Evolutionary conservation across 1,139 yeast species (phyloP).

Genomic region (Blastobotrys arbuscula): DNA sequence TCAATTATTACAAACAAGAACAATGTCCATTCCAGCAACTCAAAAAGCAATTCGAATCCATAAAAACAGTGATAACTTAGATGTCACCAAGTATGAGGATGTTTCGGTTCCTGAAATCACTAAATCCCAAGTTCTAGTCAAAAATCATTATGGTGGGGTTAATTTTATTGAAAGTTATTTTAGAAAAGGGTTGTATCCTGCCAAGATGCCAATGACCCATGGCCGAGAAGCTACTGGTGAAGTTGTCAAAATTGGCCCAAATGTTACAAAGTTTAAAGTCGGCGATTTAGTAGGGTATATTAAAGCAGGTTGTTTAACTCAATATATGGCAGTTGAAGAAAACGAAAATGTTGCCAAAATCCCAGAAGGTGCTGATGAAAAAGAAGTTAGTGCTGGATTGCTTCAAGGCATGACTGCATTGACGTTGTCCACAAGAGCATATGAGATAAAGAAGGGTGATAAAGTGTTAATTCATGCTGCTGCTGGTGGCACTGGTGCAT

Average conservation of each 20-base stretch:
- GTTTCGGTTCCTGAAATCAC: slow-evolving; percentile 53
- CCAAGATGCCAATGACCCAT: slow-evolving; percentile 51
- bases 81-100: slow-evolving; percentile 47
- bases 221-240: slow-evolving; percentile 87
- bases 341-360: slow-evolving; percentile 39
- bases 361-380: slow-evolving; percentile 43
- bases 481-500: slow-evolving; percentile 86
- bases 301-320: slow-evolving; percentile 55
- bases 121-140: slow-evolving; percentile 56
- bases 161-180: slow-evolving; percentile 81
- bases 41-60: slow-evolving; percentile 56
- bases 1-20: background rate
- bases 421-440: slow-evolving; percentile 60
- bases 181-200: slow-evolving; percentile 69
- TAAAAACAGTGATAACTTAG: slow-evolving; percentile 48
- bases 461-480: slow-evolving; percentile 79
- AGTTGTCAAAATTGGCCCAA: slow-evolving; percentile 60
- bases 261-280: slow-evolving; percentile 50
- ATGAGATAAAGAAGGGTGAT: slow-evolving; percentile 62
- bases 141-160: slow-evolving; percentile 69
- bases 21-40: slow-evolving; percentile 43
- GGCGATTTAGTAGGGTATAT: slow-evolving; percentile 70
- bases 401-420: slow-evolving; percentile 78
- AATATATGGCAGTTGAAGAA: slow-evolving; percentile 47
- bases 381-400: slow-evolving; percentile 53